Base-by-base conservation (phyloP, 192 early-diverging fungal species). In the Oehlia diaphana region DNA sequence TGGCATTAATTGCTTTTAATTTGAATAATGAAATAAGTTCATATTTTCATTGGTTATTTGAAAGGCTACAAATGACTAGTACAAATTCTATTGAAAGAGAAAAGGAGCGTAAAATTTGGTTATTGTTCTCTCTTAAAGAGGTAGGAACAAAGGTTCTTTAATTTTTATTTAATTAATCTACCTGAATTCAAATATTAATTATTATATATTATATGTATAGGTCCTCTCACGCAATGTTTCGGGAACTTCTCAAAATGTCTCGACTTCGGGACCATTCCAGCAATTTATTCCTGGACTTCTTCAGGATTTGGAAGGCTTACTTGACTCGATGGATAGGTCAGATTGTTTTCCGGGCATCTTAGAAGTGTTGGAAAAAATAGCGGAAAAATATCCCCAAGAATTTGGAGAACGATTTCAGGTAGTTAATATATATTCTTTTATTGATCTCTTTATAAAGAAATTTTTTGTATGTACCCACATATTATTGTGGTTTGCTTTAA, bases 401-500 rank as follows among this genome's bases (percentile, higher is more conserved):
- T 79, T 79, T 70, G 47, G 77, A 10, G 67, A 79, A 26, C 44
- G 77, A 62, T 79, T 79, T 44, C 67, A 79, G 33, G 76, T 78
- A 53, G 28, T 14, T 50, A 42, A 42, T 42, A 19, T 3, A 33
- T 14, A 53, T 74, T 33, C 5, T 31, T 44, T n/a, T 71, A 3
- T 7, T n/a, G 12, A 37, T 71, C 37, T 26, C 23, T 23, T n/a
- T 26, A 7, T 2, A 62, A 61, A 42, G 6, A 42, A 14, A n/a
- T n/a, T 42, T 12, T 21, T 76, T 23, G 19, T 35, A 10, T 42
- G 12, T 64, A n/a, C 7, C 23, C 9, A 39, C 19, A 39, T 9
- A 2, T 70, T 16, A 35, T 6, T 33, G 6, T 42, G 39, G 31
- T 0, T 5, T 42, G 0, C 39, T 42, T 9, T 35, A 9, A 35